Conservation (phyloP, 2,329 filamentous ascomycete species). For the Arthrobotrys conoides region DNA sequence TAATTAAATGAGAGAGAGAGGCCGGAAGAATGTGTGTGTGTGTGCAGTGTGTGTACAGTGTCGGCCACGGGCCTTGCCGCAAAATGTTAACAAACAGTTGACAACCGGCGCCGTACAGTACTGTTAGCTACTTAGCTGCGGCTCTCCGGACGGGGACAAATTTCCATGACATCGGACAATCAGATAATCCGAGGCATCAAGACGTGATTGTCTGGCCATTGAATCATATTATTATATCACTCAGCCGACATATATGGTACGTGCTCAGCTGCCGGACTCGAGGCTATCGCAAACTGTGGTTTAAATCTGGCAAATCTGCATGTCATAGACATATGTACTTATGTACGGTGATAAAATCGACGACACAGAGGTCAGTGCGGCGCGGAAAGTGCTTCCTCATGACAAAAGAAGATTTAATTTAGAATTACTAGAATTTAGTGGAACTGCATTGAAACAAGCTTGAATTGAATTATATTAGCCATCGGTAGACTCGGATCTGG, state of each 20-base stretch:
- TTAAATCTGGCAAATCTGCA: constrained; percentile 29
- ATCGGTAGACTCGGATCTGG: constrained; percentile 25
- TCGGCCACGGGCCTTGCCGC: constrained; percentile 24
- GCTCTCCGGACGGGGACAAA: constrained; percentile 4
- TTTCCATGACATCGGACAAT: constrained; percentile 21
- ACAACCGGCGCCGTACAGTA: too few relatives aligned
- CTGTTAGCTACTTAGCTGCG: constrained; percentile 10
- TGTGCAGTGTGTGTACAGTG: neutral
- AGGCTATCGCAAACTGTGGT: constrained; percentile 27
- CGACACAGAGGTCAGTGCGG: constrained; percentile 30
- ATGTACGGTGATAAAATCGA: constrained; percentile 5
- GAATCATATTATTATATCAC: constrained; percentile 2
- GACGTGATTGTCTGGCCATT: constrained; percentile 26
- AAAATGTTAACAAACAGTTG: constrained; percentile 4
- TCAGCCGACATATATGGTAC: constrained; percentile 28
- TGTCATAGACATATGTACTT: neutral
- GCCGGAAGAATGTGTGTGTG: too few relatives aligned
- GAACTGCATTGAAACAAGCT: constrained; percentile 23
- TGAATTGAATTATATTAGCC: constrained; percentile 23
- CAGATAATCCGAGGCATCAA: constrained; percentile 31
- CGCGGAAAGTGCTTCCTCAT: constrained; percentile 19
- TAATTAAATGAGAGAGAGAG: neutral
- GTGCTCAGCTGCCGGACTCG: constrained; percentile 1
- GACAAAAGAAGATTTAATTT: constrained; percentile 8
- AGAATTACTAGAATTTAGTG: neutral